Evolutionary conservation across 2,329 filamentous ascomycete species (phyloP).

Genomic region (Diaporthe destruens): DNA sequence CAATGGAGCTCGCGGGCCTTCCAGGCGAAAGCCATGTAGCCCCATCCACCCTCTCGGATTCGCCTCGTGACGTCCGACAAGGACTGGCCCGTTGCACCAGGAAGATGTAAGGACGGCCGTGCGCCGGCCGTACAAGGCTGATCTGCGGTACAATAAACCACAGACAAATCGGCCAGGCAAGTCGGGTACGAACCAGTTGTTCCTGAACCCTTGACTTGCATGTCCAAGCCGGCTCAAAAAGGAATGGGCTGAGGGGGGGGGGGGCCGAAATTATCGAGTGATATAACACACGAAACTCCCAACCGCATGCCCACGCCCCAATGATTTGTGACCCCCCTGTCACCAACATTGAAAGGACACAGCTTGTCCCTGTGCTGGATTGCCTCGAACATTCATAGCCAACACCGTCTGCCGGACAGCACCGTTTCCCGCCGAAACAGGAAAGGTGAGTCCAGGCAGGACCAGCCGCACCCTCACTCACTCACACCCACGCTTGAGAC

Average conservation of each 20-base stretch:
- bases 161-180: neutral
- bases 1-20: neutral
- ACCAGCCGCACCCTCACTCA: constrained; percentile 13
- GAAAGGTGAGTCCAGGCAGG: constrained; percentile 22
- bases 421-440: constrained; percentile 27
- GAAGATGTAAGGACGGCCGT: neutral
- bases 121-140: neutral
- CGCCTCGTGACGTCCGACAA: neutral
- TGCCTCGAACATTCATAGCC: constrained; percentile 13
- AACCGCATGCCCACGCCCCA: constrained; percentile 30
- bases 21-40: neutral
- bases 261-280: constrained; percentile 22
- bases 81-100: neutral
- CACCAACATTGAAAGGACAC: constrained; percentile 19
- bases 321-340: constrained; percentile 30
- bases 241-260: constrained; percentile 6
- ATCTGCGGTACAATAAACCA: neutral
- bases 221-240: constrained; percentile 5
- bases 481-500: neutral
- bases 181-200: neutral
- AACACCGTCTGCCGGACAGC: constrained; percentile 9
- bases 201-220: neutral
- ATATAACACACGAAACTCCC: constrained; percentile 22
- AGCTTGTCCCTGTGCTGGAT: constrained; percentile 21
- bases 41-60: neutral